A percentile compares a stretch with the other conserved stretches of the same genome.
These are phyloP conservation scores for Begonia peltatifolia DNA, from an alignment of 306 rosid genomes.

Conservation along the genomic window DNA sequence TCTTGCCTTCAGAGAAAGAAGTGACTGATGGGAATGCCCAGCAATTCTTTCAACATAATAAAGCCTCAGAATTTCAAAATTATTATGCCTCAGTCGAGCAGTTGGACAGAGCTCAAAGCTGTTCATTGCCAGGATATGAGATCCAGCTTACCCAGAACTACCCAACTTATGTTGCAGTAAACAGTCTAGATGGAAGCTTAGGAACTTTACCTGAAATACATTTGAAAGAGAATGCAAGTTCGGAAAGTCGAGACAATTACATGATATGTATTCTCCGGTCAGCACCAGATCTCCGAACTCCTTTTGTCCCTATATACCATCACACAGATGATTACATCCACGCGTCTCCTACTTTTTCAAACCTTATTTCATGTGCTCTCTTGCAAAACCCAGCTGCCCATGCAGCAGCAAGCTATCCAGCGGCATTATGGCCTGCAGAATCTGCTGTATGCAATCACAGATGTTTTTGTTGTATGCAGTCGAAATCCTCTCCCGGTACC, in stretches of 20 bases:
- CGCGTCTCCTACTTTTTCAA: slow-evolving; percentile 63
- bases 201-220: slow-evolving; percentile 15
- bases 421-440: slow-evolving; percentile 67
- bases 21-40: slow-evolving; percentile 25
- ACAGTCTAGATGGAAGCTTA: slow-evolving; percentile 63
- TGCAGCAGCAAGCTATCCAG: slow-evolving; percentile 78
- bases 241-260: slow-evolving; percentile 39
- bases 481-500: slow-evolving; percentile 51
- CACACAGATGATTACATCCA: slow-evolving; percentile 40
- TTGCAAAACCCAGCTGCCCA: slow-evolving; percentile 87
- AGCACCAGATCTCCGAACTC: slow-evolving; percentile 41
- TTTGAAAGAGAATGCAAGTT: slow-evolving; percentile 12
- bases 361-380: slow-evolving; percentile 52
- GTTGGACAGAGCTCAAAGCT: slow-evolving; percentile 29
- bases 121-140: slow-evolving; percentile 37
- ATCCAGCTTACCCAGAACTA: slow-evolving; percentile 58
- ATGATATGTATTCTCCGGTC: slow-evolving; percentile 42
- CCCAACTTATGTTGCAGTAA: slow-evolving; percentile 83
- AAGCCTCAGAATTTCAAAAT: slow-evolving; percentile 28
- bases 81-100: slow-evolving; percentile 25
- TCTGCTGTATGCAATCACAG: slow-evolving; percentile 38
- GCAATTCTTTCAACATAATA: slow-evolving; percentile 26
- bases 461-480: slow-evolving; percentile 36
- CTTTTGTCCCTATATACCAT: slow-evolving; percentile 30
- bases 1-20: slow-evolving; percentile 49